phyloP scores from a whole-genome alignment of 768 basidiomycete genomes.

The Xerocomus brunneocitrinus region DNA sequence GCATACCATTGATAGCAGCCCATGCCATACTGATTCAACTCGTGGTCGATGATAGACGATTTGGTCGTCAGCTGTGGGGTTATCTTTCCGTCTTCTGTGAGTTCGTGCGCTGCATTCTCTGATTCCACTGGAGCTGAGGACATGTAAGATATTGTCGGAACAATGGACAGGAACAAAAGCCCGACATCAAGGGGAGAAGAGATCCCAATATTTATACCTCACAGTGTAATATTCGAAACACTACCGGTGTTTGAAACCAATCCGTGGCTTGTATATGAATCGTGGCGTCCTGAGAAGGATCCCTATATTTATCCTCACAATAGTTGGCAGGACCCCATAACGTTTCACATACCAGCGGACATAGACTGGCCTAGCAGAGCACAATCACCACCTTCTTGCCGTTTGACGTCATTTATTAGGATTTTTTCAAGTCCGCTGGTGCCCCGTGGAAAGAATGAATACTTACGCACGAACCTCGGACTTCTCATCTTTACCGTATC shows the following conservation, averaged over 20 bases:
- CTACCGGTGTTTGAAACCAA: not conserved
- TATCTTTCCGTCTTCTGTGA: not conserved
- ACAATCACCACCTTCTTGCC: not conserved
- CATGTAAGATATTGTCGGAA: not conserved
- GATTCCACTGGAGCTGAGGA: not conserved
- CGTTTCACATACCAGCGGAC: not conserved
- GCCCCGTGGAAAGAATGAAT: too few species aligned
- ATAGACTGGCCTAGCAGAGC: not conserved
- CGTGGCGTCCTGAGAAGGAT: not conserved
- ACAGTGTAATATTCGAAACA: not conserved
- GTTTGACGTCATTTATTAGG: too few species aligned
- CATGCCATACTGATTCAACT: conserved; percentile 14
- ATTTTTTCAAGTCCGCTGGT: too few species aligned
- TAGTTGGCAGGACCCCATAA: not conserved
- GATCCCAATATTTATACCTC: not conserved
- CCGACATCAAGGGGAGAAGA: not conserved
- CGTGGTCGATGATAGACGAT: conserved; percentile 7
- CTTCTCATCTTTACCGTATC: too few species aligned
- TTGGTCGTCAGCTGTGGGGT: conserved; percentile 1
- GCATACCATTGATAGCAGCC: conserved; percentile 16
- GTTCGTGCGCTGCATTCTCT: not conserved
- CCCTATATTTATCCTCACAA: not conserved
- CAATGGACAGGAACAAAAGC: not conserved
- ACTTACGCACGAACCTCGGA: too few species aligned
- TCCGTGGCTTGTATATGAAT: not conserved